Evolutionary conservation across 495 filamentous ascomycete genomes (phyloP), one percentile per base, ranked within the genome.

Genomic region (Bathelium albidoporum): DNA sequence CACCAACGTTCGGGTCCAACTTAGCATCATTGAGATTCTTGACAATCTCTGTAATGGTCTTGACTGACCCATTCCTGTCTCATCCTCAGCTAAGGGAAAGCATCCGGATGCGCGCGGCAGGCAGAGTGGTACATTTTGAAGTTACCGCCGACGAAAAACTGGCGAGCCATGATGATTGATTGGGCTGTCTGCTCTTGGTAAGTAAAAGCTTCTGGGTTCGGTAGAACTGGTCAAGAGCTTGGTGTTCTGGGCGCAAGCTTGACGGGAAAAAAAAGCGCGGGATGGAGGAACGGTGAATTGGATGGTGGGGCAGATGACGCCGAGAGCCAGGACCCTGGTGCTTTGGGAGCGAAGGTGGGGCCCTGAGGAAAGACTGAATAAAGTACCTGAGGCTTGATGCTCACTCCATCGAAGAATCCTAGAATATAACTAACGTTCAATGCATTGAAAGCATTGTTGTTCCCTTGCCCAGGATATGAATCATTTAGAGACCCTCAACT

Each of bases 61-160:
- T 82, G 73, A 88, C 83, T 67, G 88, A 89, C 77, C 94, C 93
- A 82, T 97, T 98, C 91, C 91, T 96, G 29, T 16, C 11, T 16
- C 5, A 28, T 20, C 16, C 68, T 55, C 59, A 63, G 34, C 63
- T 43, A 61, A 5, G 62, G 61, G 59, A n/a, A n/a, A 70, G 71
- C 64, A 66, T 69, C 34, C 34, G 34, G 64, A 34, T 9, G 66
- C 52, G 68, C 65, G 59, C 62, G 70, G 66, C 68, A 59, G 66
- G 59, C 66, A 49, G 28, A 59, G 64, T 52, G 53, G 61, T 75
- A 93, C 91, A 96, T 96, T 82, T 98, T 98, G 83, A 97, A 97
- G 85, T 97, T 98, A 73, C 94, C 94, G 75, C 94, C 94, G 74
- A 98, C 90, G 79, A 98, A 97, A 84, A 97, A 98, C 86, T 91